phyloP scores from a whole-genome alignment of 805 yeast genomes.

The Candida peoriensis region DNA sequence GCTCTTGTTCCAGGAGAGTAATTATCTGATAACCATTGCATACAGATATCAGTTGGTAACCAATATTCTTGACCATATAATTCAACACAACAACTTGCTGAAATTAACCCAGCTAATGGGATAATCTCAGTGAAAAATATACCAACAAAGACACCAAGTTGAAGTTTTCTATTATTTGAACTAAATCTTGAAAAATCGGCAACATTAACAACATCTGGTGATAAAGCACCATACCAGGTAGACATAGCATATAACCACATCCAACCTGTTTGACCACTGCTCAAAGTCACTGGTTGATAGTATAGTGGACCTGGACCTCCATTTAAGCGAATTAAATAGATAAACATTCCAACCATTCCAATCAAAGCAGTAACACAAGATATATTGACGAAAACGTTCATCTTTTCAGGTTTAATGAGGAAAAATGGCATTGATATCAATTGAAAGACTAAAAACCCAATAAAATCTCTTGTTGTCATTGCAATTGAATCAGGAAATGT shows the following conservation, averaged over 20 bases:
- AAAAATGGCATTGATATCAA: constrained; percentile 36
- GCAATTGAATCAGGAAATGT: constrained; percentile 32
- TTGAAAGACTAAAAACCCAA: constrained; percentile 41
- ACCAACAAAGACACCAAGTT: constrained; percentile 28
- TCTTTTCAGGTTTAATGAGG: constrained; percentile 38
- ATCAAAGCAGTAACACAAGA: constrained; percentile 33
- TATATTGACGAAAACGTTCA: constrained; percentile 31
- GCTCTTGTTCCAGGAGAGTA: constrained; percentile 33
- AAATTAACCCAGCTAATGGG: constrained; percentile 35
- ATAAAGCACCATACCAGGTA: constrained; percentile 36
- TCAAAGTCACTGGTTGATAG: constrained; percentile 22
- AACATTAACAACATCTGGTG: constrained; percentile 35
- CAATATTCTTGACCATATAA: constrained; percentile 33
- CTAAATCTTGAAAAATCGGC: constrained; percentile 39
- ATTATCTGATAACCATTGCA: constrained; percentile 33
- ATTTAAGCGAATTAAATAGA: constrained; percentile 28
- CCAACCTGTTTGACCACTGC: constrained; percentile 31
- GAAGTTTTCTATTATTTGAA: constrained; percentile 20
- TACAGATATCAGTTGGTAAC: constrained; percentile 34
- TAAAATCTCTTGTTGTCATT: constrained; percentile 37
- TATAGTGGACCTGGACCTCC: constrained; percentile 33
- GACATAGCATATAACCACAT: constrained; percentile 36
- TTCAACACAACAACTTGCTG: constrained; percentile 31
- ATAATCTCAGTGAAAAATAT: constrained; percentile 33
- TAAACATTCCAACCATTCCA: constrained; percentile 37